A percentile compares a stretch with the other conserved stretches of the same genome.
Evolutionary conservation across 306 rosid genomes (phyloP).

Genomic region (Sophora flavescens): DNA sequence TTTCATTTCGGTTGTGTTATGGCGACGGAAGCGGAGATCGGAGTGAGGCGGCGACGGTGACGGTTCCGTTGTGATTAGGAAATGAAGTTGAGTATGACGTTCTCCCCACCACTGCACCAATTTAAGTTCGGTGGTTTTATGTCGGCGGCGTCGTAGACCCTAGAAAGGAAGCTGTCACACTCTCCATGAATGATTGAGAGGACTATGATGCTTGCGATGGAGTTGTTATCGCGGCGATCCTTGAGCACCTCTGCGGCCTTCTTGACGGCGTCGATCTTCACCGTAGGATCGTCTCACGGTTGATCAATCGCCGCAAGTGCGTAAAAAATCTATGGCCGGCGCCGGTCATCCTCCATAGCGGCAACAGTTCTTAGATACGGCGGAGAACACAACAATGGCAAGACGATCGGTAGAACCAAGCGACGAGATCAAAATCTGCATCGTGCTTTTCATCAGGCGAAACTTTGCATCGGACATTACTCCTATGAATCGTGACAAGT

Average conservation of each 20-base stretch:
- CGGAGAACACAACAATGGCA: conserved; percentile 85
- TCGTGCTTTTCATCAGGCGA: conserved; percentile 70
- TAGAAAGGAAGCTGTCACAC: no score
- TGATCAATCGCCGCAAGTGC: conserved; percentile 63
- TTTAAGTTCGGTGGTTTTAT: no score
- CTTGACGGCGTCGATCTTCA: conserved; percentile 77
- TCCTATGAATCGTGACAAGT: conserved; percentile 71
- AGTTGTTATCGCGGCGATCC: conserved; percentile 87
- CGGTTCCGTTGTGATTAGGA: no score
- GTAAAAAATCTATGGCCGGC: conserved; percentile 65
- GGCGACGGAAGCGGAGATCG: no score
- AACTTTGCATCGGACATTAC: conserved; percentile 58
- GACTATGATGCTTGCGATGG: conserved; percentile 69
- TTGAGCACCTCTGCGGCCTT: conserved; percentile 89
- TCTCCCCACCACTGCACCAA: no score
- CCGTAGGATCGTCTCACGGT: conserved; percentile 50
- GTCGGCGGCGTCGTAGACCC: no score
- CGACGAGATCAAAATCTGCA: conserved; percentile 73
- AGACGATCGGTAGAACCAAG: conserved; percentile 80
- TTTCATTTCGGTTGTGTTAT: no score
- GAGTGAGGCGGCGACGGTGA: no score
- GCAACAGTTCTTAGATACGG: conserved; percentile 82
- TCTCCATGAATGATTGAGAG: conserved; percentile 57
- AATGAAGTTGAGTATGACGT: no score
- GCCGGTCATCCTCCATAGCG: conserved; percentile 71